Evolutionary conservation across 1,284 basidiomycete genomes (phyloP), one percentile per base, ranked within the genome.

Genomic region (Irpex sp.): DNA sequence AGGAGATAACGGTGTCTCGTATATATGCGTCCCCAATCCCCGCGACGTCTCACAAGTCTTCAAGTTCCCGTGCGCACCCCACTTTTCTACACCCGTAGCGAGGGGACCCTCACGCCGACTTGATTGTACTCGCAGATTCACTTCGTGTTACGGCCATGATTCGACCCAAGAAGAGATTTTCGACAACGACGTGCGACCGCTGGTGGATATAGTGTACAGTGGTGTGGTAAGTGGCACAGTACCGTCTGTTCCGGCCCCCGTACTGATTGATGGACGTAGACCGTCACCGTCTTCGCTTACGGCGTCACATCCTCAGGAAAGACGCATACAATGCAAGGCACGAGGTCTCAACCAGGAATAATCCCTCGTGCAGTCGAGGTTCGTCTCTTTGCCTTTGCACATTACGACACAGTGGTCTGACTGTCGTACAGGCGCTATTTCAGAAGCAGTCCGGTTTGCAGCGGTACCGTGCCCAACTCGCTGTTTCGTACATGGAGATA

Each of bases 291-390:
- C 21, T 92, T 93, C 66, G 90, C 91, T 0, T 93, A 93, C 73
- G 91, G 91, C 6, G 91, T 93, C 15, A 92, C 91, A 5, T 91
- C 88, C 3, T 91, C 89, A 11, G 91, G 91, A 15, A 93, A 93
- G 78, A 92, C 91, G 0, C 86, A 93, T 74, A 94, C 93, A 0
- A 94, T 95, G 89, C 92, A 94, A 74, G 92, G 92, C 37, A 86
- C 82, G 3, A 79, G 75, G 48, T 60, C 77, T 0, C 79, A 90
- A 49, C 89, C 90, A 37, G 92, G 93, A 0, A 85, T 94, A 58
- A 93, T 94, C 65, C 90, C 90, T n/a, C 81, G 90, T 55, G 85
- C 87, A 1, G 86, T 93, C 17, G 74, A 85, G 70, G 91, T 59
- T 15, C 37, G 55, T 57, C 17, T 9, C 26, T 15, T 13, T n/a